A percentile compares a stretch with the other conserved stretches of the same genome.
These are phyloP conservation scores for Zymoseptoria brevis DNA, from an alignment of 2,329 filamentous ascomycete species.

Conservation along the genomic window DNA sequence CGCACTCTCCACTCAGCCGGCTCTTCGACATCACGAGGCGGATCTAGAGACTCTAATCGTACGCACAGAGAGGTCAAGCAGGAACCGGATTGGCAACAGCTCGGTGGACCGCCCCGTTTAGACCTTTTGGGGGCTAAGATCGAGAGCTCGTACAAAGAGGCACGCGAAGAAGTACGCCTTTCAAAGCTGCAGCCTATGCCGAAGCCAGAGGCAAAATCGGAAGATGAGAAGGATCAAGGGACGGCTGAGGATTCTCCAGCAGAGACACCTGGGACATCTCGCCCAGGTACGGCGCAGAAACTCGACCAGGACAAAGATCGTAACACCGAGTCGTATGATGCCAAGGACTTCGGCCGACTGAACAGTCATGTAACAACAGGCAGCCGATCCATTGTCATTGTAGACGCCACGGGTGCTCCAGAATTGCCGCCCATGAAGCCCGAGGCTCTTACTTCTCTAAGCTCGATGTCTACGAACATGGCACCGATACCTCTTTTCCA, in stretches of 20 bases:
- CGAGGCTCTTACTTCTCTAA: slow-evolving; percentile 21
- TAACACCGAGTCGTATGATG: slow-evolving; percentile 10
- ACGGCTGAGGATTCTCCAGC: not conserved
- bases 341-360: slow-evolving; percentile 13
- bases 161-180: slow-evolving; percentile 8
- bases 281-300: slow-evolving; percentile 11
- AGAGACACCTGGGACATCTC: slow-evolving; percentile 7
- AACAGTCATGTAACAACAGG: slow-evolving; percentile 60
- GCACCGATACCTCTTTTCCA: slow-evolving; percentile 21
- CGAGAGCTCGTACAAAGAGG: slow-evolving; percentile 22
- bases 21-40: slow-evolving; percentile 53
- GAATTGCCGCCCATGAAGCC: slow-evolving; percentile 16
- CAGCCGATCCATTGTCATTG: slow-evolving; percentile 86
- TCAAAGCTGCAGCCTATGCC: slow-evolving; percentile 4
- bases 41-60: slow-evolving; percentile 4
- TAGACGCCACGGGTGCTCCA: slow-evolving; percentile 59
- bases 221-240: not conserved
- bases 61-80: slow-evolving; percentile 7
- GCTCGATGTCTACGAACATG: slow-evolving; percentile 21
- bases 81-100: slow-evolving; percentile 20
- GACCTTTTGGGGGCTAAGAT: slow-evolving; percentile 61
- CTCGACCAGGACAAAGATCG: not conserved
- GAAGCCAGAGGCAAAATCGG: not conserved
- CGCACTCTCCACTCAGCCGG: slow-evolving; percentile 9
- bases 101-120: slow-evolving; percentile 21